These are phyloP conservation scores for Pezicula rhizophila DNA, from an alignment of 2,329 filamentous ascomycete genomes.

Conservation along the genomic window DNA sequence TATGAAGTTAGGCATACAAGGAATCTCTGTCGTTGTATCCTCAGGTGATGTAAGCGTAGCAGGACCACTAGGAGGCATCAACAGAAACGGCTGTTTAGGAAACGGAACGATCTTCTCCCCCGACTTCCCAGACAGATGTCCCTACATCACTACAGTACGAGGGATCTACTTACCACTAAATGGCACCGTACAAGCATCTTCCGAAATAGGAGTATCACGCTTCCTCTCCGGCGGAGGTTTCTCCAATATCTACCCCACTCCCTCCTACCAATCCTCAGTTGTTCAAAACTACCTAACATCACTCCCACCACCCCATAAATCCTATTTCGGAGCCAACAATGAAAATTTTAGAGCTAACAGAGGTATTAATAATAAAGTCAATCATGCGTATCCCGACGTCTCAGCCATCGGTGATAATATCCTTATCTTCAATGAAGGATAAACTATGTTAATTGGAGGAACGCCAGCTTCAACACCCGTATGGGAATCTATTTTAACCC, in stretches of 20 bases:
- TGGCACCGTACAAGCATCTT: constrained; percentile 32
- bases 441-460: constrained; percentile 31
- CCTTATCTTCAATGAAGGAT: constrained; percentile 16
- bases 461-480: constrained; percentile 51
- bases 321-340: constrained; percentile 9
- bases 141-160: constrained; percentile 63
- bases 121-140: constrained; percentile 60
- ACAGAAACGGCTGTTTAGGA: constrained; percentile 13
- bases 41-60: constrained; percentile 47
- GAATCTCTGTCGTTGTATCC: constrained; percentile 55
- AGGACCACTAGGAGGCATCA: constrained; percentile 9
- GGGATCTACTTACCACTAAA: constrained; percentile 43
- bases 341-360: constrained; percentile 10
- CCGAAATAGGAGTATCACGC: constrained; percentile 26
- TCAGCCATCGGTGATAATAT: constrained; percentile 20
- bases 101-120: constrained; percentile 28
- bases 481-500: constrained; percentile 48
- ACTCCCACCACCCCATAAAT: constrained; percentile 17
- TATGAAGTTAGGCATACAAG: constrained; percentile 57
- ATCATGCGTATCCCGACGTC: constrained; percentile 25
- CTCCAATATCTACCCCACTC: constrained; percentile 31
- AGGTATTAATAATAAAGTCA: constrained; percentile 19
- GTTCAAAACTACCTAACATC: constrained; percentile 20
- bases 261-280: constrained; percentile 14
- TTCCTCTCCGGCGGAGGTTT: constrained; percentile 41